Percentiles rank a stretch among this genome's conserved stretches.
Conservation (phyloP, 768 basidiomycete species). For the Phaffia australis region DNA sequence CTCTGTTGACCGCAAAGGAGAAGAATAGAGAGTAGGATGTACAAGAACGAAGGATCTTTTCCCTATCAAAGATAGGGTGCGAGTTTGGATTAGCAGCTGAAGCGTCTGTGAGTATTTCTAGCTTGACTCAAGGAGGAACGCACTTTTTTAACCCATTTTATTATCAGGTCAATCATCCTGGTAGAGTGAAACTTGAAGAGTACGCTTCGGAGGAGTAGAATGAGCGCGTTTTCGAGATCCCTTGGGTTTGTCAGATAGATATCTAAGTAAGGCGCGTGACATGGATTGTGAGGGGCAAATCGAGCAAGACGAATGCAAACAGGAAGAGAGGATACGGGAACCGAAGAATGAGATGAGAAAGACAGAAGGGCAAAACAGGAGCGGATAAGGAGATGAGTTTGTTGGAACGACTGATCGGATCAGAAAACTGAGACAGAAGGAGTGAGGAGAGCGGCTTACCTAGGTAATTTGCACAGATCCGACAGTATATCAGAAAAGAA, state of each 20-base stretch:
- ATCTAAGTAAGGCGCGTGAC: constrained; percentile 43
- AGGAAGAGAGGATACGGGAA: background rate
- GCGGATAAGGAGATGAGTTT: background rate
- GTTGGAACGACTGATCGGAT: background rate
- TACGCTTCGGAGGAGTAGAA: constrained; percentile 66
- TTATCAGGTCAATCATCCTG: constrained; percentile 71
- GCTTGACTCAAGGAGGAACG: constrained; percentile 29
- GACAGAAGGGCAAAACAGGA: background rate
- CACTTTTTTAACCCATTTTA: constrained; percentile 59
- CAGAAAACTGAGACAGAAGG: constrained; percentile 1
- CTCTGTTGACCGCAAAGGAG: constrained; percentile 8
- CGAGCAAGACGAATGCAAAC: background rate
- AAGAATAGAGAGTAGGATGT: background rate
- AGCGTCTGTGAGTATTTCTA: no score
- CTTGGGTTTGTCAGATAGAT: constrained; percentile 71
- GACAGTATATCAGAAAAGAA: constrained; percentile 61
- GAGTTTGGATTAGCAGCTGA: no score
- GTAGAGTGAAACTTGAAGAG: constrained; percentile 85
- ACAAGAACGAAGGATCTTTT: background rate
- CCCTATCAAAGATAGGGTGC: background rate
- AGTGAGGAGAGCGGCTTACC: constrained; percentile 45
- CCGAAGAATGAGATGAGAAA: no score
- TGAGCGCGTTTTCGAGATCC: constrained; percentile 74
- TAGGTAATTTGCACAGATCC: constrained; percentile 74
- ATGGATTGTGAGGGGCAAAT: constrained; percentile 23